Percentiles rank a stretch among this genome's conserved stretches.
These are phyloP conservation scores for Colletotrichum sp. DNA, from an alignment of 2,329 filamentous ascomycete species.

Conservation along the genomic window DNA sequence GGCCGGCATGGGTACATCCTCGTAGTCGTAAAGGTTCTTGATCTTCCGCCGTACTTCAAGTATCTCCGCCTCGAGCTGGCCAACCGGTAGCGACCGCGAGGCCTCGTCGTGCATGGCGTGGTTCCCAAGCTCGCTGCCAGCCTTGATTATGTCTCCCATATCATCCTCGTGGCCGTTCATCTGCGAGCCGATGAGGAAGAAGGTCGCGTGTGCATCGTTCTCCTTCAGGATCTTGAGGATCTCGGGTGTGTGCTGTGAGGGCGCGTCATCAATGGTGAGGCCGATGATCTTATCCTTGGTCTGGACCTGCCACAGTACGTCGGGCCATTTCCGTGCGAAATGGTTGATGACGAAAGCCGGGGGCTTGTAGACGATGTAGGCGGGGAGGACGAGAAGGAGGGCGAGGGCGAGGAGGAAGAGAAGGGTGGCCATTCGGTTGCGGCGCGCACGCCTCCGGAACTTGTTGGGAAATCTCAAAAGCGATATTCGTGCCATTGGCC, in stretches of 20 bases:
- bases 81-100: constrained; percentile 63
- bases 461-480: constrained; percentile 61
- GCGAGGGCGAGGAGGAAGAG: constrained; percentile 42
- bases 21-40: constrained; percentile 57
- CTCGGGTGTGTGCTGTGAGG: constrained; percentile 72
- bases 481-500: constrained; percentile 37
- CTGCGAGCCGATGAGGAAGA: constrained; percentile 88
- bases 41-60: constrained; percentile 67
- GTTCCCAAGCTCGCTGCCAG: constrained; percentile 79
- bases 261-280: constrained; percentile 87
- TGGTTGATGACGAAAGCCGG: constrained; percentile 73
- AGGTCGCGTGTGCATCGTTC: constrained; percentile 77
- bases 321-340: constrained; percentile 74
- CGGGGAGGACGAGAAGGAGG: constrained; percentile 40
- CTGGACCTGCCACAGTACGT: constrained; percentile 76
- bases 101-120: constrained; percentile 91
- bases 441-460: constrained; percentile 62
- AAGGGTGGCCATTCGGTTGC: constrained; percentile 63
- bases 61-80: constrained; percentile 68
- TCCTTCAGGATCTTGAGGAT: constrained; percentile 72
- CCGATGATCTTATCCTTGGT: constrained; percentile 71
- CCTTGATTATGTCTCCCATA: constrained; percentile 62
- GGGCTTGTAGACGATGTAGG: constrained; percentile 72
- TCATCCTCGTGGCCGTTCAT: constrained; percentile 60
- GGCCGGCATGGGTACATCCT: constrained; percentile 46